Conservation (phyloP, 768 basidiomycete species). For the Leucocoprinus leucothites region DNA sequence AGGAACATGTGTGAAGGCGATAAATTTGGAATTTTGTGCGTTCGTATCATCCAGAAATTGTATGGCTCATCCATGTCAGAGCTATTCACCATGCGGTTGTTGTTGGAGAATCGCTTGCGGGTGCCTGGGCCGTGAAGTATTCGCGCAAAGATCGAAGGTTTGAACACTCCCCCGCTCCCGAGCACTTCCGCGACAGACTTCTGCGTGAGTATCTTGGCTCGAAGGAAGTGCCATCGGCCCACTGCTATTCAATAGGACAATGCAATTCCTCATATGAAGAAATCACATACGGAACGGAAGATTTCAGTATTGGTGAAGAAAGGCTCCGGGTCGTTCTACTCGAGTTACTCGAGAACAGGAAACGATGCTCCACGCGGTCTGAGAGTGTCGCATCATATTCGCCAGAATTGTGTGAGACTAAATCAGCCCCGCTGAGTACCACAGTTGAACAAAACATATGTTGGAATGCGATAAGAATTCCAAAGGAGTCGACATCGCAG, state of each 20-base stretch:
- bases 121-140: not conserved
- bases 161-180: not conserved
- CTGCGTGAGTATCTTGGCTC: not conserved
- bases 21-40: slow-evolving; percentile 1
- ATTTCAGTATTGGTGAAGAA: not conserved
- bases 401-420: not conserved
- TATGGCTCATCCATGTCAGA: not conserved
- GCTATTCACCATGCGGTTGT: not conserved
- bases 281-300: not conserved
- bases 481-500: too few species aligned
- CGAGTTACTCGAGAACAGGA: not conserved
- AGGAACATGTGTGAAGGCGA: not conserved
- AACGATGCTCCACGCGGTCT: not conserved
- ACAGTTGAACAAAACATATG: not conserved
- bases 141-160: not conserved
- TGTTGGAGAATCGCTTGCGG: not conserved
- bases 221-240: not conserved
- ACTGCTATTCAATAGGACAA: not conserved
- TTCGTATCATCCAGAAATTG: not conserved
- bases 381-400: not conserved
- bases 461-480: not conserved
- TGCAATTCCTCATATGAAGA: not conserved
- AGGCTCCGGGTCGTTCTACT: not conserved
- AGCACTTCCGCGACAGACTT: not conserved
- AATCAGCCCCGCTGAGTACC: not conserved